Base-by-base conservation (phyloP, 768 basidiomycete genomes). In the Kwoniella bestiolae region DNA sequence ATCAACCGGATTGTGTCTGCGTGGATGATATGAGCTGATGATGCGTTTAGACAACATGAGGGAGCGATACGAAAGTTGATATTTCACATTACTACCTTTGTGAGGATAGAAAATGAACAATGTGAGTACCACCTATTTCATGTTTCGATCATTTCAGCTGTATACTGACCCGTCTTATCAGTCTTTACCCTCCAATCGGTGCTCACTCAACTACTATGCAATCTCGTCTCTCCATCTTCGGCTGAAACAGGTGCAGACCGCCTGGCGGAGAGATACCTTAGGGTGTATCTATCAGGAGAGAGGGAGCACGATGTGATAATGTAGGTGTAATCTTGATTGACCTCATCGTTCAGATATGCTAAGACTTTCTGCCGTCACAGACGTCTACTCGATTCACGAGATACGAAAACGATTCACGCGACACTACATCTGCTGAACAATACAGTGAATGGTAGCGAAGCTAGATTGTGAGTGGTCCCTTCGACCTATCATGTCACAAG, bases 131-230 rank as follows among this genome's bases (percentile, higher is more conserved):
- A 49, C 31, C 56, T 32, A 11, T 16, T 11, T 26, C 14, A 29
- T 16, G 26, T n/a, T 18, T 47, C 14, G 7, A 23, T 34, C 14
- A 5, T 28, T 25, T 35, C 23, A 28, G 35, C 14, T 6, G 8
- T 7, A 1, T 26, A 23, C 59, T 60, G 47, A 60, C 60, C 3
- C 14, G 58, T 21, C 69, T 49, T 57, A 38, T n/a, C 74, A 94
- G 93, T 86, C 63, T 84, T 86, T 59, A 81, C 84, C 0, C 83
- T 86, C 21, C 87, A 89, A 7, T 85, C 90, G 16, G 84, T 91
- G 63, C 82, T 91, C 29, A 84, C 88, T 2, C 92, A 96, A 78
- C 83, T 90, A 3, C 84, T 95, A 29, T 90, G 92, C 21, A 96
- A 96, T 78, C 83, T 92, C 25, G 85, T 94, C 32, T 92, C 94